phyloP scores from a whole-genome alignment of 768 basidiomycete genomes.

The Favolaschia claudopus region DNA sequence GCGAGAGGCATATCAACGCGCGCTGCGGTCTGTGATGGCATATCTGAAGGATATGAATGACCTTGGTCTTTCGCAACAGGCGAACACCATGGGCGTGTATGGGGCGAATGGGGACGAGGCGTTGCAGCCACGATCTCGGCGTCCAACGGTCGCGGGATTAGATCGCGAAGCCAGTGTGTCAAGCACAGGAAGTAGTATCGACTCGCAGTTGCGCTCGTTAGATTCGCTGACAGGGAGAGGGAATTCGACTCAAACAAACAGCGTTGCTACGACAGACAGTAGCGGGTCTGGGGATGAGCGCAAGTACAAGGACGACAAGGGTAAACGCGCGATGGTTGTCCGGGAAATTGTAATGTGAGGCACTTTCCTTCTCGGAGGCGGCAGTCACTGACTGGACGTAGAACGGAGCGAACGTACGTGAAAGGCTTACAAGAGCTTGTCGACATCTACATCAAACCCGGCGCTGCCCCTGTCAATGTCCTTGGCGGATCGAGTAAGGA shows the following conservation, averaged over 20 bases:
- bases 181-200: slow-evolving; percentile 49
- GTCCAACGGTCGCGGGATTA: slow-evolving; percentile 71
- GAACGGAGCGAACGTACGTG: slow-evolving; percentile 95
- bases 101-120: slow-evolving; percentile 57
- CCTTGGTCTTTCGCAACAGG: slow-evolving; percentile 74
- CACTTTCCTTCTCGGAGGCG: background rate
- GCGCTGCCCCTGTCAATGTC: slow-evolving; percentile 71
- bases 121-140: slow-evolving; percentile 57
- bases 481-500: slow-evolving; percentile 80
- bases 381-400: slow-evolving; percentile 41
- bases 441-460: slow-evolving; percentile 93
- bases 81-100: slow-evolving; percentile 64
- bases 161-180: slow-evolving; percentile 65
- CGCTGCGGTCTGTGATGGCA: slow-evolving; percentile 91
- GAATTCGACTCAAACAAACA: slow-evolving; percentile 68
- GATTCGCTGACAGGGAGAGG: slow-evolving; percentile 70
- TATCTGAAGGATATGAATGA: slow-evolving; percentile 97
- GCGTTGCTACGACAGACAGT: slow-evolving; percentile 80
- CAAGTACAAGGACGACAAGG: slow-evolving; percentile 91
- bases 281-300: slow-evolving; percentile 78
- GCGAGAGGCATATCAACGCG: slow-evolving; percentile 77
- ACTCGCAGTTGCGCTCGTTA: slow-evolving; percentile 66
- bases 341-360: slow-evolving; percentile 92
- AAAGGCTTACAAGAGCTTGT: slow-evolving; percentile 93
- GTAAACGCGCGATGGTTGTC: slow-evolving; percentile 83